Evolutionary conservation across 1,139 yeast genomes (phyloP).

Genomic region (Diutina scorzettiae): DNA sequence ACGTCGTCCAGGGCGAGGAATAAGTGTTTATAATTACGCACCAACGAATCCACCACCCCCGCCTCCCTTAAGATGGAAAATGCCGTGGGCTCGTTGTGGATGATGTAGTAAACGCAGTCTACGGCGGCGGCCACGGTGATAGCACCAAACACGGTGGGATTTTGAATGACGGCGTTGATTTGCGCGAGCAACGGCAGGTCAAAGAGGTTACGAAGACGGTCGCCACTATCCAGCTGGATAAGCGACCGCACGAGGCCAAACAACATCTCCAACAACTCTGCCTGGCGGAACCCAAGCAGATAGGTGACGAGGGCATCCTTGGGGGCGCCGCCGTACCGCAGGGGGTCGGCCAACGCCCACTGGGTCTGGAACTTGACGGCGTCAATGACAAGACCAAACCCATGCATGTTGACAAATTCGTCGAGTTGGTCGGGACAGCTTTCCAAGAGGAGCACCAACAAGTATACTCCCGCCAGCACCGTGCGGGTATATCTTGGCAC

Average conservation of each 20-base stretch:
- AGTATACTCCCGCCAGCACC: slow-evolving; percentile 53
- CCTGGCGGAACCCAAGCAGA: slow-evolving; percentile 51
- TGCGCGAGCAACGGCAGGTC: slow-evolving; percentile 67
- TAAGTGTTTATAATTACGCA: slow-evolving; percentile 41
- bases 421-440: slow-evolving; percentile 36
- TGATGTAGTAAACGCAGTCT: slow-evolving; percentile 57
- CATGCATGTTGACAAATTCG: slow-evolving; percentile 55
- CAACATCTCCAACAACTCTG: slow-evolving; percentile 42
- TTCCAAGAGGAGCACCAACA: slow-evolving; percentile 43
- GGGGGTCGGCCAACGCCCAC: slow-evolving; percentile 46
- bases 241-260: slow-evolving; percentile 55
- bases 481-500: slow-evolving; percentile 37
- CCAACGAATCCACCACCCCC: slow-evolving; percentile 52
- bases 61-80: slow-evolving; percentile 74
- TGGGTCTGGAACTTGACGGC: slow-evolving; percentile 58
- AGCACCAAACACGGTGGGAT: slow-evolving; percentile 58
- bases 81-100: slow-evolving; percentile 89
- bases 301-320: slow-evolving; percentile 35
- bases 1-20: slow-evolving; percentile 49
- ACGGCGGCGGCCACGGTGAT: slow-evolving; percentile 53
- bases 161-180: slow-evolving; percentile 45
- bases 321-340: slow-evolving; percentile 41
- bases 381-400: slow-evolving; percentile 51
- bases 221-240: slow-evolving; percentile 67
- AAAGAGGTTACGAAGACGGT: slow-evolving; percentile 70